Evolutionary conservation across 2,329 filamentous ascomycete species (phyloP), one percentile per base, ranked within the genome.

Genomic region (Fusarium sp.): DNA sequence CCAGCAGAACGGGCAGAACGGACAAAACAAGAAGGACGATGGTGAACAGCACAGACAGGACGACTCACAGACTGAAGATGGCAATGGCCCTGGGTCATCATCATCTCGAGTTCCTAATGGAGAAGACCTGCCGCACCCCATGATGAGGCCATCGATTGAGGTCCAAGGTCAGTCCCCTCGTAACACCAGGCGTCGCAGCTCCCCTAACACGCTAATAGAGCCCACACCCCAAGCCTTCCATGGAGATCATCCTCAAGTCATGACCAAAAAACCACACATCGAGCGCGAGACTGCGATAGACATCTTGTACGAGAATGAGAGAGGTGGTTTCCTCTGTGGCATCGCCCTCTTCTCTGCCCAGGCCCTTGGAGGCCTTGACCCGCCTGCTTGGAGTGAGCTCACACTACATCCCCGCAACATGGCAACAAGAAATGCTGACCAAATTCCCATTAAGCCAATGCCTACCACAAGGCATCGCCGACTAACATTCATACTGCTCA

Each of bases 221-320:
- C 80, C 82, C 35, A 82, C 79, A 22, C 79, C 79, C 42, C 75
- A 77, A 52, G 65, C 65, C 31, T 75, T 76, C 33, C 64, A 75
- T 42, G 70, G 71, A 66, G 63, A 77, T 35, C 63, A 74, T 33
- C 65, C 83, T n/a, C 75, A 84, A 58, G 83, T 85, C 36, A 81
- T 82, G 45, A 80, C 81, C 10, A 80, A 71, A 40, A 79, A 75
- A 56, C 79, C 76, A 16, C 75, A 81, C 36, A 71, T 79, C 82
- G 67, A 84, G 79, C 71, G 88, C 85, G 80, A 91, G 73, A 86
- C 86, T 3, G 92, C 90, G 31, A 91, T 98, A 70, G 97, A 99
- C 73, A 90, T 98, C 6, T 87, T 99, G 0, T 98, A 97, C 82
- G 97, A 99, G 82, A 99, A 99, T 80, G 94, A 99, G 84, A 90